Base-by-base conservation (phyloP, 2,329 filamentous ascomycete species). In the Xylaria sp. region DNA sequence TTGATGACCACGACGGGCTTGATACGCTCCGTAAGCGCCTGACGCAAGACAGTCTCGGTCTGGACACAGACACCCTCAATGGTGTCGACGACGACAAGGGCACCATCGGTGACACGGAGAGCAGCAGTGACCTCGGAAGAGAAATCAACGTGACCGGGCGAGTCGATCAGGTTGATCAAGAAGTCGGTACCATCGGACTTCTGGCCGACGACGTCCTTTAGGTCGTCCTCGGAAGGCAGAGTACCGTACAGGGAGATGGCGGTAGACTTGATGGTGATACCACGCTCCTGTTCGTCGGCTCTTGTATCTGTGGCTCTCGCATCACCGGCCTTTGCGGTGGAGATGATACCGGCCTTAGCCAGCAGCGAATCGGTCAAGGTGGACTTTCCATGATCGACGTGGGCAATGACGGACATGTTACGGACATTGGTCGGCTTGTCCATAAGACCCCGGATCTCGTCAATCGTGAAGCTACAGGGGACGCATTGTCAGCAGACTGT, bases 381-480 rank as follows among this genome's bases (percentile, higher is more conserved):
- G 79, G 96, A 99, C 87, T 99, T 99, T 88, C 96, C 96, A 90
- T 99, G 96, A 86, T 99, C 96, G 91, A 99, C 94, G 88, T 99
- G 96, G 84, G 96, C 96, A 93, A 98, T 98, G 84, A 99, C 96
- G 87, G 94, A 97, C 95, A 97, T 98, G 91, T 98, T 98, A 85
- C 88, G 87, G 82, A 91, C 88, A 83, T 91, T 91, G 81, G 82
- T 86, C 77, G 92, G 90, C 85, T 86, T 86, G 86, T 90, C 89
- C 90, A 91, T 91, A 82, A 92, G 84, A 79, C 71, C 77, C 83
- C 91, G 90, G 83, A 94, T 92, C 90, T 93, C 94, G 83, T 98
- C 95, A 86, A 97, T 91, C 81, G 96, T 98, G 91, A 98, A 98
- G 91, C 94, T 97, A 81, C 82, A 76, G 72, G 73, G 72, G 9